Conservation (phyloP, 176 grass and related monocot species). For the Chloris gayana region DNA sequence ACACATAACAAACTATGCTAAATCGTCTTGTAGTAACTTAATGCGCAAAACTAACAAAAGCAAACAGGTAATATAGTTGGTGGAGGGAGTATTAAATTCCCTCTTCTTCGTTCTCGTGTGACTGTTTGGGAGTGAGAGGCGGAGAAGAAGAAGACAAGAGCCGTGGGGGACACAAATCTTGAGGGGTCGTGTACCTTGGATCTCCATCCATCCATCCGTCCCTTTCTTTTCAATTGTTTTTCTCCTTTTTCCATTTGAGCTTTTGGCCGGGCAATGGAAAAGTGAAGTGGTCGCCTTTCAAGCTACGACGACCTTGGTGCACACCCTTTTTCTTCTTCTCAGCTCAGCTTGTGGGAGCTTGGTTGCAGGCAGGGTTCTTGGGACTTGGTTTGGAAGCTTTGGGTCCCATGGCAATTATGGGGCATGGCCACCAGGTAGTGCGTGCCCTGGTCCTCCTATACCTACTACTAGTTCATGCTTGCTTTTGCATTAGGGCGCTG, state of each 20-base stretch:
- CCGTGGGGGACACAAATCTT: constrained; percentile 33
- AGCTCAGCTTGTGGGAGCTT: background rate
- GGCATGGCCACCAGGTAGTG: constrained; percentile 35
- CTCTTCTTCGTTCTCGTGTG: background rate
- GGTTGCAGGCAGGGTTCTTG: constrained; percentile 32
- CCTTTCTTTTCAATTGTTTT: background rate
- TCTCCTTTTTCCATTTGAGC: no score
- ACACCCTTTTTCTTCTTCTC: background rate
- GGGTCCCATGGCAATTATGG: constrained; percentile 51
- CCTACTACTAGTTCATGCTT: background rate
- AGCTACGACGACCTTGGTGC: no score
- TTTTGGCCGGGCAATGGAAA: no score
- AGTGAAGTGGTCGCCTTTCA: no score
- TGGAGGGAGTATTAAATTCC: no score
- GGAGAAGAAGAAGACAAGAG: constrained; percentile 25
- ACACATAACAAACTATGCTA: background rate
- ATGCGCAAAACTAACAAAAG: constrained; percentile 37
- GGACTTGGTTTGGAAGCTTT: constrained; percentile 28
- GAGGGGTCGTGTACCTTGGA: constrained; percentile 58
- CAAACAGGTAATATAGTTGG: constrained; percentile 44
- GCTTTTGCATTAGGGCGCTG: constrained; percentile 29
- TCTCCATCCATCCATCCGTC: constrained; percentile 47
- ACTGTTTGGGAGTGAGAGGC: background rate
- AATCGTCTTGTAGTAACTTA: constrained; percentile 37
- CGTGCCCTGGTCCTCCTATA: constrained; percentile 20